Evolutionary conservation across 2,329 filamentous ascomycete species (phyloP).

Genomic region (Fusarium guadeloupense): DNA sequence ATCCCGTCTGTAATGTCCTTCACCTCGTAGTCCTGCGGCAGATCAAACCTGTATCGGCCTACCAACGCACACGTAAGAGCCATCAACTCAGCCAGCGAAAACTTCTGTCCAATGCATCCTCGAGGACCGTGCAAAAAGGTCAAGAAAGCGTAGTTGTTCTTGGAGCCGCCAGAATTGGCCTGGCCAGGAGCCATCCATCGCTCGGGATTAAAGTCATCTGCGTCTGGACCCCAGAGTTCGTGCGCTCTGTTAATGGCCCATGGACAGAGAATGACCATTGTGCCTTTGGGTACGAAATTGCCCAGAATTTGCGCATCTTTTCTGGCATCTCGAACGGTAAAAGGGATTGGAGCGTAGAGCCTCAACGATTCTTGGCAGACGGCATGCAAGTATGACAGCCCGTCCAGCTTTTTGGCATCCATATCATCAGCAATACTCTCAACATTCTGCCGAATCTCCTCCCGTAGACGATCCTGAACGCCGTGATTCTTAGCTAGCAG

Average conservation of each 20-base stretch:
- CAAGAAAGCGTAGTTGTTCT: slow-evolving; percentile 74
- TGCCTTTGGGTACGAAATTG: slow-evolving; percentile 49
- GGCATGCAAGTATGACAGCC: slow-evolving; percentile 52
- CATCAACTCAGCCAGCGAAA: slow-evolving; percentile 34
- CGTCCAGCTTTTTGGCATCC: slow-evolving; percentile 45
- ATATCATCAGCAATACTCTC: slow-evolving; percentile 44
- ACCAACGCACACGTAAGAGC: slow-evolving; percentile 32
- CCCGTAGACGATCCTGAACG: slow-evolving; percentile 51
- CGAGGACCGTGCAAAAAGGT: slow-evolving; percentile 74
- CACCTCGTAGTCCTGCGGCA: slow-evolving; percentile 29
- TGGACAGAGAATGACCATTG: slow-evolving; percentile 46
- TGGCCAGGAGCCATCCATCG: slow-evolving; percentile 46
- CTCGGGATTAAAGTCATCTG: slow-evolving; percentile 49
- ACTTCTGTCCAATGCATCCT: slow-evolving; percentile 44
- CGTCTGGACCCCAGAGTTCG: slow-evolving; percentile 50
- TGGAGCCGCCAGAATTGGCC: slow-evolving; percentile 68
- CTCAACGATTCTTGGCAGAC: slow-evolving; percentile 56
- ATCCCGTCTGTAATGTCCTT: slow-evolving; percentile 33
- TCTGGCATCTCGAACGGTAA: slow-evolving; percentile 45
- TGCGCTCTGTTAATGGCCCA: slow-evolving; percentile 46
- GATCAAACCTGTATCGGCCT: slow-evolving; percentile 25
- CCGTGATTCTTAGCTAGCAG: slow-evolving; percentile 49
- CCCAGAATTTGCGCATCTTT: slow-evolving; percentile 48
- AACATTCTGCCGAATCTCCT: slow-evolving; percentile 50
- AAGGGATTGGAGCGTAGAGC: slow-evolving; percentile 50